Base-by-base conservation (phyloP, 306 rosid species). In the Cicer yamashitae region DNA sequence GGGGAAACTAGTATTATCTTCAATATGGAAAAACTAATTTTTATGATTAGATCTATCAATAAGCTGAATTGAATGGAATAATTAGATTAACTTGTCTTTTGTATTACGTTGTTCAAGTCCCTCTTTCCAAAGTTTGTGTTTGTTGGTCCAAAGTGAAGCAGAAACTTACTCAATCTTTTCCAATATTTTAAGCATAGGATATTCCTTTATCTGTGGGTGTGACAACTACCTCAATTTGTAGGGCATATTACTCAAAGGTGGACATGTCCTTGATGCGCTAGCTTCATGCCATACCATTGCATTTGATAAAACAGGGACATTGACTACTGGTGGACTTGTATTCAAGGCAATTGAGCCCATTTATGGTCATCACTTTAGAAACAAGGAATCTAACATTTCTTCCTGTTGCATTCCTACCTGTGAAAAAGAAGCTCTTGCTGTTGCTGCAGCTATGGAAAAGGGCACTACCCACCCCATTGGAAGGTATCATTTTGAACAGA, bases 381-480 rank as follows among this genome's bases (percentile, higher is more conserved):
- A 72, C 12, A 81, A 54, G 39, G 79, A 74, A 70, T 76, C 91
- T 41, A 65, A 62, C 18, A 67, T 86, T 62, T 66, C 87, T 73
- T 86, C 93, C 76, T 94, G 97, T 54, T 94, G 99, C 80, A 71
- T 86, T 81, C 97, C 99, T 39, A 90, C 86, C 81, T 94, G 99
- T 84, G 99, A 94, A 83, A 92, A 90, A 66, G 96, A 92, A 87
- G 99, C 99, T 70, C 99, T 92, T 67, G 99, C 97, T 34, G 99
- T 94, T 67, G 99, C 99, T 59, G 92, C 99, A 43, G 97, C 97
- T 43, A 94, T 94, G 99, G 99, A 94, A 73, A 94, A 89, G 96
- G 99, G 97, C 71, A 92, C 96, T 75, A 90, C 99, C 67, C 97
- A 94, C 82, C 99, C 99, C 52, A 92, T 94, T 77, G 97, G 97